Percentiles rank a stretch among this genome's conserved stretches.
Conservation (phyloP, 257 asterid genomes). For the Ligustrum vulgare region DNA sequence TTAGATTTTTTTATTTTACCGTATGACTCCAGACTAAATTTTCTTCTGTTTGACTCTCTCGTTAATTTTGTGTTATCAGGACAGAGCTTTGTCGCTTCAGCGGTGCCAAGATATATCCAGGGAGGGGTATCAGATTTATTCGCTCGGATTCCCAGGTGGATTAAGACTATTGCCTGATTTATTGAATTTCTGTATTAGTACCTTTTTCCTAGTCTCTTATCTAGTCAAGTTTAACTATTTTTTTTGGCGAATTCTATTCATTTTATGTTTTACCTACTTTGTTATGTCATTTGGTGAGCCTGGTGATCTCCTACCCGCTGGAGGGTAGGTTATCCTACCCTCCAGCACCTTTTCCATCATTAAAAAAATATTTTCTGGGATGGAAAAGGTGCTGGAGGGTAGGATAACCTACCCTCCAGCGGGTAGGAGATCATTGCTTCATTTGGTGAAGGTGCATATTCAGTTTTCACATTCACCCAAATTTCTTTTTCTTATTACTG, state of each 20-base stretch:
- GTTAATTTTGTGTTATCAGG: conserved; percentile 37
- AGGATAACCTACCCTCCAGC: too few relatives aligned
- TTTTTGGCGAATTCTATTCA: background rate
- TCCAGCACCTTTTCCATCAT: too few relatives aligned
- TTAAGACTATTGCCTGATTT: background rate
- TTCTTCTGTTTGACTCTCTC: background rate
- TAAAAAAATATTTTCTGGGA: too few relatives aligned
- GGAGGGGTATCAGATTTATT: conserved; percentile 72
- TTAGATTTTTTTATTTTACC: background rate
- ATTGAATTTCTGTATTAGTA: background rate
- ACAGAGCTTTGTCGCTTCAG: conserved; percentile 83
- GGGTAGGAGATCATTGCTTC: too few relatives aligned
- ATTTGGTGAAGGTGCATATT: background rate
- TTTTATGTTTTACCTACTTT: background rate
- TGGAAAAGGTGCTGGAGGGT: too few relatives aligned
- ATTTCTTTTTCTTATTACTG: too few relatives aligned
- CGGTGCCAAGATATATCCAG: conserved; percentile 83
- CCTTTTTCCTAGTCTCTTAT: background rate
- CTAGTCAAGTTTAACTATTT: background rate
- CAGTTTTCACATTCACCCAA: background rate
- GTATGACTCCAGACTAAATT: background rate
- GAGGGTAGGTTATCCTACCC: too few relatives aligned
- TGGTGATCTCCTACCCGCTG: too few relatives aligned
- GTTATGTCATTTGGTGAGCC: background rate
- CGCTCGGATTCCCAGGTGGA: conserved; percentile 75